Evolutionary conservation across 2,329 filamentous ascomycete genomes (phyloP).

Genomic region (Trichophyton mentagrophytes): DNA sequence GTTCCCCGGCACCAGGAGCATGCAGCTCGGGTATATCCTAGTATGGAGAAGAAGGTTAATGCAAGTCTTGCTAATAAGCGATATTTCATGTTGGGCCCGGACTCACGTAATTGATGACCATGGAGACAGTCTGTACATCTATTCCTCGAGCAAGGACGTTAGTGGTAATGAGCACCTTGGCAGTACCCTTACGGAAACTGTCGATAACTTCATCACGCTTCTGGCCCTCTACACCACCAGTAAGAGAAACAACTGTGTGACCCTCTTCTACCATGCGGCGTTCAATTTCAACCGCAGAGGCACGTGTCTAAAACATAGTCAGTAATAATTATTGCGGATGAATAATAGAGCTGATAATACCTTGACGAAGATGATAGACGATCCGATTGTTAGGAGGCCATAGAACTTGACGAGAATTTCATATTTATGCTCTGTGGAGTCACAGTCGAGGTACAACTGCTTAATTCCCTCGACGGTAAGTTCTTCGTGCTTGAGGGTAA

Average conservation of each 20-base stretch:
- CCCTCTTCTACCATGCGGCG: constrained; percentile 75
- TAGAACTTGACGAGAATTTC: constrained; percentile 83
- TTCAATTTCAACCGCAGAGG: constrained; percentile 75
- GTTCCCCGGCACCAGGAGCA: constrained; percentile 44
- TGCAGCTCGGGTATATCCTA: constrained; percentile 57
- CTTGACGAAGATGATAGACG: constrained; percentile 95
- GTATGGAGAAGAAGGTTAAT: neutral
- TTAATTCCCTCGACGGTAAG: constrained; percentile 95
- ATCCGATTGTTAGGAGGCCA: constrained; percentile 88
- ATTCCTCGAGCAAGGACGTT: constrained; percentile 95
- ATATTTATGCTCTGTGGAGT: constrained; percentile 71
- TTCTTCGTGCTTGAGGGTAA: constrained; percentile 79
- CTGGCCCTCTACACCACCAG: constrained; percentile 71
- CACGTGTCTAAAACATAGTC: constrained; percentile 50
- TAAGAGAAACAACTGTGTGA: constrained; percentile 81
- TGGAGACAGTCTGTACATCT: constrained; percentile 79
- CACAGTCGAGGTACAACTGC: constrained; percentile 93
- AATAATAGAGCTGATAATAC: constrained; percentile 34
- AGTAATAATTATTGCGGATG: neutral
- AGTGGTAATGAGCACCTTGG: constrained; percentile 95
- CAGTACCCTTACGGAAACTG: constrained; percentile 70
- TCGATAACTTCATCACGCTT: constrained; percentile 76
- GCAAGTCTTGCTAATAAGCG: neutral
- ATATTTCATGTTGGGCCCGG: constrained; percentile 17
- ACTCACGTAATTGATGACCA: constrained; percentile 89